Evolutionary conservation across 352 stramenopile genomes (phyloP), one percentile per base, ranked within the genome.

Genomic region (Plasmopara muralis): DNA sequence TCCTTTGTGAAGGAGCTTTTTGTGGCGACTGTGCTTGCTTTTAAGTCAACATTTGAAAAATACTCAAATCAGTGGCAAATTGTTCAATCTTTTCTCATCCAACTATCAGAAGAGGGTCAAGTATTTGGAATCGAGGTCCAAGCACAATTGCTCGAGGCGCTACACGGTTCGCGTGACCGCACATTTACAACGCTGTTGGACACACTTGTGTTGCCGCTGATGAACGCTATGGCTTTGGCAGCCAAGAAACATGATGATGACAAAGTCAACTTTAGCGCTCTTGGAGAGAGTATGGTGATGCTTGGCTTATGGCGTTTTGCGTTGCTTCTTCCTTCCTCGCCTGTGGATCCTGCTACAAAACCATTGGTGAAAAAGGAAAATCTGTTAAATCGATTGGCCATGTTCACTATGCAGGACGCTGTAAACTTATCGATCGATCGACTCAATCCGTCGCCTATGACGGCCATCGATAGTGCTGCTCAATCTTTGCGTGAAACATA

Each of bases 341-440:
- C 96, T 3, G 85, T 99, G 15, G 97, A 99, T 60, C 97, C 97
- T 25, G 92, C 93, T 43, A 87, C 77, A 53, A 96, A 96, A 62
- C 94, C 95, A 16, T 62, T 95, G 1, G 85, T 97, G 15, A 98
- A 98, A 63, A 93, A 97, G 42, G 76, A 95, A 13, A 80, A 97
- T 42, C 64, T 98, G 18, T 68, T 97, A 55, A 83, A 81, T 49
- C 85, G 90, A 8, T 65, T 98, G 15, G 66, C 80, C 6, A 80
- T 83, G 65, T 45, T 77, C 0, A 85, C 82, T 5, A 64, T 92
- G 31, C 72, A 89, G 30, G 60, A 77, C 13, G 64, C 77, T 3
- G 73, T 76, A 9, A 74, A 83, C 50, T 62, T 64, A 53, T 79
- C 78, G 1, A 81, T 90, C 34, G 49, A 83, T 9, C 66, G 79